These are phyloP conservation scores for Tetrahymena borealis DNA, from an alignment of 73 alveolate genomes.

Conservation along the genomic window DNA sequence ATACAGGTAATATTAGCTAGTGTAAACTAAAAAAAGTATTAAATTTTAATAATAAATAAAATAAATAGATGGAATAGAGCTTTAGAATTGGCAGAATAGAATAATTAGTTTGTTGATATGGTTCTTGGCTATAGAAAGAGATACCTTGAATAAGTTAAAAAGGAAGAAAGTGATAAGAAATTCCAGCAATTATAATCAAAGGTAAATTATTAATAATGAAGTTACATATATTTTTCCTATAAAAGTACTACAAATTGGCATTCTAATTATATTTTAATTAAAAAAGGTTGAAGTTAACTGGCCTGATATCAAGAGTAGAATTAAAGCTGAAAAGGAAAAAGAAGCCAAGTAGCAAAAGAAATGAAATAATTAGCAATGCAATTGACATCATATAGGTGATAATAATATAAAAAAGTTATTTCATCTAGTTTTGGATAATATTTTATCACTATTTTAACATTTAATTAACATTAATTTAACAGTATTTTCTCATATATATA, in stretches of 20 bases:
- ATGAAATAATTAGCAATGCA: background rate
- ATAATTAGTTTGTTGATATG: constrained; percentile 86
- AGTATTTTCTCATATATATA: no score
- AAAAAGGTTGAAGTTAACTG: constrained; percentile 60
- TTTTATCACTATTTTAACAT: no score
- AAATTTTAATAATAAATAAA: background rate
- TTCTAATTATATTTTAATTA: background rate
- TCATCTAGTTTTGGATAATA: no score
- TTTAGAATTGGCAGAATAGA: constrained; percentile 71
- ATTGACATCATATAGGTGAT: no score
- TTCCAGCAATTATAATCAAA: constrained; percentile 63
- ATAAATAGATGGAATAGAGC: constrained; percentile 93
- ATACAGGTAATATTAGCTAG: constrained; percentile 26
- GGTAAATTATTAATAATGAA: constrained; percentile 4
- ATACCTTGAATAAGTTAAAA: constrained; percentile 59
- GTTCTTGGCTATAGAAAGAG: constrained; percentile 85
- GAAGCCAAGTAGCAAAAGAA: constrained; percentile 48
- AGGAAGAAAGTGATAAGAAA: constrained; percentile 74
- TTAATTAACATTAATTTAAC: no score
- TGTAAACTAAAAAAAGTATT: background rate
- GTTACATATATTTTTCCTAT: no score
- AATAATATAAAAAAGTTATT: no score
- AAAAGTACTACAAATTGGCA: no score
- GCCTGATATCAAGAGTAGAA: constrained; percentile 87
- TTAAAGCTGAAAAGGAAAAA: constrained; percentile 80